Percentiles rank a stretch among this genome's conserved stretches.
phyloP scores from a whole-genome alignment of 1,284 basidiomycete species.

The Tylopilus sp. region DNA sequence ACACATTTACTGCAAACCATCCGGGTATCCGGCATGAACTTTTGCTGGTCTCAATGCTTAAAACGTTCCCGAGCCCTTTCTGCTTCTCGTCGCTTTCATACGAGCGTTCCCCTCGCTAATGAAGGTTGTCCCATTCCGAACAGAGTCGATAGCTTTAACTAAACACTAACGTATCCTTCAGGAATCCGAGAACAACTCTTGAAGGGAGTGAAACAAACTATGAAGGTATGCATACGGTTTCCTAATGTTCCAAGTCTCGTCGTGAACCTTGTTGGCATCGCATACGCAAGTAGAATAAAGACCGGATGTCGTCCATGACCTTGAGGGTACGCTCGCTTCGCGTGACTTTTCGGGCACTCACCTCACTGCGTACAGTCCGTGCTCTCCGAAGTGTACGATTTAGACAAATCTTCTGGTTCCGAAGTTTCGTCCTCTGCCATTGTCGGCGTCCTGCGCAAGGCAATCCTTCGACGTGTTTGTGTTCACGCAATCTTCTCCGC shows the following conservation, averaged over 20 bases:
- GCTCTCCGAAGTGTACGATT: constrained; percentile 62
- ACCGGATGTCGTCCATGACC: constrained; percentile 51
- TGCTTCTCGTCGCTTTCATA: constrained; percentile 12
- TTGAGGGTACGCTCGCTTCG: constrained; percentile 47
- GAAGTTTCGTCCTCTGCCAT: constrained; percentile 46
- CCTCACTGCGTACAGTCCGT: constrained; percentile 46
- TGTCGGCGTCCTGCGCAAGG: constrained; percentile 53
- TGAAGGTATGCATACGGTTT: constrained; percentile 50
- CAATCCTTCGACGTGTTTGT: constrained; percentile 55
- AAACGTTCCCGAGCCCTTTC: constrained; percentile 8
- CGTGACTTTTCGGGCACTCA: neutral
- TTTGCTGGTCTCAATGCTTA: constrained; percentile 10
- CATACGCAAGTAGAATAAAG: constrained; percentile 43
- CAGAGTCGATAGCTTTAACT: neutral
- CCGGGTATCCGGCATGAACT: constrained; percentile 14
- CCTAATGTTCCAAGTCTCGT: neutral
- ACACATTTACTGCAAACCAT: too few species aligned
- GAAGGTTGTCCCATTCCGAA: constrained; percentile 20
- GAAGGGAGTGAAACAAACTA: constrained; percentile 50
- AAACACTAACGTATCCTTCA: constrained; percentile 17
- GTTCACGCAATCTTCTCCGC: neutral
- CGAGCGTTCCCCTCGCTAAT: constrained; percentile 11
- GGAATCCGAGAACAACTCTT: constrained; percentile 47
- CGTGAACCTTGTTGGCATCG: constrained; percentile 1
- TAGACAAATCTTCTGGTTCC: constrained; percentile 53